phyloP scores from a whole-genome alignment of 2,329 filamentous ascomycete species.

The Ciborinia camelliae region DNA sequence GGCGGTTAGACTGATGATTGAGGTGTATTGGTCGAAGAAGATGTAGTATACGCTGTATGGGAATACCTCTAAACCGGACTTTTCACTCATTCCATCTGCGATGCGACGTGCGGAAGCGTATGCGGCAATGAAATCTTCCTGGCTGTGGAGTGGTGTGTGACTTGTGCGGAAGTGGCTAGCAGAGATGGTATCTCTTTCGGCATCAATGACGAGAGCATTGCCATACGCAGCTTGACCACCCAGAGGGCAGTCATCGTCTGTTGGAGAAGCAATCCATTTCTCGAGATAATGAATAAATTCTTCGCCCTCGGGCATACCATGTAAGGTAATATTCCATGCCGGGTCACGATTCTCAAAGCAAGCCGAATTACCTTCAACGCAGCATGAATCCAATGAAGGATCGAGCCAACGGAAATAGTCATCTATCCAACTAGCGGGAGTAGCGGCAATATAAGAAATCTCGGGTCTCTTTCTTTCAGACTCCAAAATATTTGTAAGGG shows the following conservation, averaged over 20 bases:
- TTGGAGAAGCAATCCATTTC: conserved; percentile 78
- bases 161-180: conserved; percentile 90
- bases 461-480: conserved; percentile 88
- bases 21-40: conserved; percentile 96
- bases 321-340: conserved; percentile 83
- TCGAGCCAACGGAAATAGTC: conserved; percentile 98
- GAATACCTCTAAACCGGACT: conserved; percentile 80
- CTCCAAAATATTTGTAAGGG: conserved; percentile 85
- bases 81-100: conserved; percentile 66
- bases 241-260: conserved; percentile 79
- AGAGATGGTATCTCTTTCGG: conserved; percentile 61
- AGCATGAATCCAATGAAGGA: conserved; percentile 64
- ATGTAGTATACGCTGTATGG: conserved; percentile 98
- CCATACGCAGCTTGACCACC: conserved; percentile 87
- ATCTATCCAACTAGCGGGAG: conserved; percentile 93
- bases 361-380: conserved; percentile 47
- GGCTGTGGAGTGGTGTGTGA: conserved; percentile 81
- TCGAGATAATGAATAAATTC: conserved; percentile 86
- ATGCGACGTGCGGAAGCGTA: conserved; percentile 89
- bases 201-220: conserved; percentile 75
- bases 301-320: conserved; percentile 87
- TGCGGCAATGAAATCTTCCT: conserved; percentile 88
- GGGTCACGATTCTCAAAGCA: conserved; percentile 79
- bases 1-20: conserved; percentile 75
- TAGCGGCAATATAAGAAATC: conserved; percentile 81